Conservation (phyloP, 768 basidiomycete species). For the Boletellus emodensis region DNA sequence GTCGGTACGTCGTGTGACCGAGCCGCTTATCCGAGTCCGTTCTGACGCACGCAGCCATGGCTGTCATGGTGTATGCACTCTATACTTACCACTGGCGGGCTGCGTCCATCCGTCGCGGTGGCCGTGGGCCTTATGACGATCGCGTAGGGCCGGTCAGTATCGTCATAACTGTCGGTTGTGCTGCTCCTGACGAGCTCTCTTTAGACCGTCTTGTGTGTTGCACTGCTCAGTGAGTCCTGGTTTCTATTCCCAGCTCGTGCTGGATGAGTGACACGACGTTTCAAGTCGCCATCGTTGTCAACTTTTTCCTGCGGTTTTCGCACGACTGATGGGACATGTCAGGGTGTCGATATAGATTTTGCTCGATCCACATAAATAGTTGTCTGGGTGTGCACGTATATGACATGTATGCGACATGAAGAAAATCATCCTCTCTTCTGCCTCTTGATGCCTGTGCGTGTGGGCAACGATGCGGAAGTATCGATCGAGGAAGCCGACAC, state of each 20-base stretch:
- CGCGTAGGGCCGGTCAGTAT: conserved; percentile 85
- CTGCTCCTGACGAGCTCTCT: conserved; percentile 8
- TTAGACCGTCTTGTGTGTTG: conserved; percentile 79
- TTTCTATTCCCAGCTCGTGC: neutral
- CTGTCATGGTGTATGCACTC: conserved; percentile 94
- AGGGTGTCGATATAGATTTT: neutral
- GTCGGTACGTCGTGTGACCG: conserved; percentile 59
- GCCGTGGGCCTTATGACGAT: conserved; percentile 95
- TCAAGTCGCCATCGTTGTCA: conserved; percentile 77
- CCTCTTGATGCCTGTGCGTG: conserved; percentile 51
- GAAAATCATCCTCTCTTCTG: conserved; percentile 47
- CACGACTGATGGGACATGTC: conserved; percentile 14
- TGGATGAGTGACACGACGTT: neutral
- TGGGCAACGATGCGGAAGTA: conserved; percentile 50
- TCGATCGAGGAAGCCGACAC: conserved; percentile 76
- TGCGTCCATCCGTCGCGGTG: conserved; percentile 83
- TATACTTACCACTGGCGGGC: conserved; percentile 97
- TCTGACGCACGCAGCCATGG: conserved; percentile 64
- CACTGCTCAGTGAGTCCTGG: conserved; percentile 61
- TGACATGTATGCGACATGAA: neutral
- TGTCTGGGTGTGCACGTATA: conserved; percentile 4
- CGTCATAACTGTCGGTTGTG: conserved; percentile 5
- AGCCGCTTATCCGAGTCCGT: neutral
- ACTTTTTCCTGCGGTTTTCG: conserved; percentile 81
- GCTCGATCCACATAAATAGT: conserved; percentile 13